phyloP scores from a whole-genome alignment of 768 basidiomycete genomes.

The Kwoniella newhampshirensis region DNA sequence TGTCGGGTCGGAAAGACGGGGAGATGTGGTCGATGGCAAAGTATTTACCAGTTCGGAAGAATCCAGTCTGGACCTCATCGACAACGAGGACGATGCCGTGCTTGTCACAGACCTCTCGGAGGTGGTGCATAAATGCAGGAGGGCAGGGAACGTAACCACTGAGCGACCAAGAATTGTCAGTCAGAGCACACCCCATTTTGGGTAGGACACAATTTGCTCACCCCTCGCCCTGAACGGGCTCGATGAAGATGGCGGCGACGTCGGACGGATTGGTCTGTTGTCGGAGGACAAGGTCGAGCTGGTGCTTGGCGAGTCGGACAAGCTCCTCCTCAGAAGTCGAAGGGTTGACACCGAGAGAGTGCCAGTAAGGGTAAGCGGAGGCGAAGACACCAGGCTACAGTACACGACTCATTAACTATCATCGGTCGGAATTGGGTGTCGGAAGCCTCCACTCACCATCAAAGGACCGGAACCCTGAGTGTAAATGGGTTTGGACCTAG shows the following conservation, averaged over 20 bases:
- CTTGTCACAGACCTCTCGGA: slow-evolving; percentile 81
- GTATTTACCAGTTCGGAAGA: slow-evolving; percentile 75
- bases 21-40: slow-evolving; percentile 64
- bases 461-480: slow-evolving; percentile 73
- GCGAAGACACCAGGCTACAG: slow-evolving; percentile 60
- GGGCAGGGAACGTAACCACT: slow-evolving; percentile 86
- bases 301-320: slow-evolving; percentile 67
- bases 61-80: slow-evolving; percentile 71
- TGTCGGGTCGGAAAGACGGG: slow-evolving; percentile 77
- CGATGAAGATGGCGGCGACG: slow-evolving; percentile 89
- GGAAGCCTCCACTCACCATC: slow-evolving; percentile 63
- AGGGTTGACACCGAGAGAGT: slow-evolving; percentile 66
- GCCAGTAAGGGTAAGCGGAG: slow-evolving; percentile 90
- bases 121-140: slow-evolving; percentile 70
- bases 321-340: slow-evolving; percentile 63
- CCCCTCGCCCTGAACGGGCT: slow-evolving; percentile 92
- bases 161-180: slow-evolving; percentile 59
- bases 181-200: slow-evolving; percentile 77
- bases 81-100: slow-evolving; percentile 70
- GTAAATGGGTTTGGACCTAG: slow-evolving; percentile 91
- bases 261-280: slow-evolving; percentile 82
- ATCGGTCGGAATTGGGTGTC: background rate
- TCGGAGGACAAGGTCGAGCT: slow-evolving; percentile 72
- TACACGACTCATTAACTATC: background rate
- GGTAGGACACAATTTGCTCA: slow-evolving; percentile 56